Conservation (phyloP, 116 monocot genomes). For the Iris pallida region DNA sequence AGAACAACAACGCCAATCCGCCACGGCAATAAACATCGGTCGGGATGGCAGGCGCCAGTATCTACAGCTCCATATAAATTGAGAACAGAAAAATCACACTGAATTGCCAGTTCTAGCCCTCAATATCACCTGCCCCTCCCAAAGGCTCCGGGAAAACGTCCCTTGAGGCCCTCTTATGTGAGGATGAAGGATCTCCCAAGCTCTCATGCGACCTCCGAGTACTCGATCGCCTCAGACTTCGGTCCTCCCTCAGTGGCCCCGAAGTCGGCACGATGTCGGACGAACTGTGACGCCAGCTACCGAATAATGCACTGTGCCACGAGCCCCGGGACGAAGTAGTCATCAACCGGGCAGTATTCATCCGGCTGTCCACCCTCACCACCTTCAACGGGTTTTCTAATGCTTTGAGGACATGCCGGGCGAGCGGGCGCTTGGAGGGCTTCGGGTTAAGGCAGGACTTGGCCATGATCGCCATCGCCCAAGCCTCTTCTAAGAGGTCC, state of each 20-base stretch:
- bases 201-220: constrained; percentile 53
- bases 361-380: constrained; percentile 50
- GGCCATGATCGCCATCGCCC: constrained; percentile 82
- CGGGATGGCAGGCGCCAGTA: too few relatives aligned
- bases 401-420: constrained; percentile 64
- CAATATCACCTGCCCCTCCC: background rate
- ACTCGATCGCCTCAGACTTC: constrained; percentile 20
- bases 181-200: constrained; percentile 52
- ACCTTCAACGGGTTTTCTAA: constrained; percentile 82
- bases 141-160: constrained; percentile 73
- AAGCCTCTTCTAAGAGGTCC: constrained; percentile 78
- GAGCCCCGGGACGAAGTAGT: constrained; percentile 67
- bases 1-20: too few relatives aligned
- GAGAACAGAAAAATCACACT: too few relatives aligned
- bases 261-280: constrained; percentile 29
- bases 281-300: constrained; percentile 73
- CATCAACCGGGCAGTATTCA: constrained; percentile 40
- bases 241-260: constrained; percentile 26
- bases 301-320: constrained; percentile 65
- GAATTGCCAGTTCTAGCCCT: background rate
- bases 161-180: constrained; percentile 38
- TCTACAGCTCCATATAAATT: too few relatives aligned
- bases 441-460: constrained; percentile 79
- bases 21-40: too few relatives aligned
- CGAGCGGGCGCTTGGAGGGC: constrained; percentile 54